phyloP scores from a whole-genome alignment of 2,329 filamentous ascomycete genomes.

The Truncatella angustata region DNA sequence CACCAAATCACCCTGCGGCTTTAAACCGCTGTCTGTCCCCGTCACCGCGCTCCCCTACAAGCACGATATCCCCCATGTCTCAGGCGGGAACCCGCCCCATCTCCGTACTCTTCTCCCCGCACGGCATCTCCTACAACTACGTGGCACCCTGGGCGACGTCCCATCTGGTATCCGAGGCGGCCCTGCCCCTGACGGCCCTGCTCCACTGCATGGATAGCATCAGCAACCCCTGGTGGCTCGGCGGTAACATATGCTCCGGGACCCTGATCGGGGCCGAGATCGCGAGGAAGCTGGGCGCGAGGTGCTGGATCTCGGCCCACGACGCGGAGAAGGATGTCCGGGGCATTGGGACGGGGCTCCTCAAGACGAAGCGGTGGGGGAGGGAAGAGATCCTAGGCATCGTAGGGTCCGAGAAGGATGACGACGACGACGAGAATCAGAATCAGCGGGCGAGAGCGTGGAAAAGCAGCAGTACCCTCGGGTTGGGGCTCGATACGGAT shows the following conservation, averaged over 20 bases:
- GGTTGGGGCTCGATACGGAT: conserved; percentile 1
- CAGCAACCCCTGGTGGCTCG: conserved; percentile 59
- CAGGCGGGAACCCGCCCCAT: conserved; percentile 37
- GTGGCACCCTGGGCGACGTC: conserved; percentile 55
- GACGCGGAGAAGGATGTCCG: conserved; percentile 57
- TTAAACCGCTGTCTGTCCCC: neutral
- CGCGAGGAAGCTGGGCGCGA: conserved; percentile 50
- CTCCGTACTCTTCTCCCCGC: conserved; percentile 64
- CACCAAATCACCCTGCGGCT: neutral
- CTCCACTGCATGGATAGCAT: conserved; percentile 63
- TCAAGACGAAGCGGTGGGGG: conserved; percentile 44
- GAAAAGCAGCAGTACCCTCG: neutral
- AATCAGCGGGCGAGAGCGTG: neutral
- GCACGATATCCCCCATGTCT: neutral
- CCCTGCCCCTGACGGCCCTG: conserved; percentile 61
- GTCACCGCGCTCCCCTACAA: neutral
- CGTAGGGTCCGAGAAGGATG: conserved; percentile 9
- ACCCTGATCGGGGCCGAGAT: conserved; percentile 57
- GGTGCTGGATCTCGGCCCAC: conserved; percentile 60
- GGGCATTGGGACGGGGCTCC: conserved; percentile 49
- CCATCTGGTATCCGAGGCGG: conserved; percentile 54
- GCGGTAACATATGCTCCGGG: conserved; percentile 56
- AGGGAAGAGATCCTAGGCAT: conserved; percentile 42
- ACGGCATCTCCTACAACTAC: conserved; percentile 55
- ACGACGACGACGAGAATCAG: neutral